Conservation (phyloP, 768 basidiomycete genomes). For the Lenzites betulinus region DNA sequence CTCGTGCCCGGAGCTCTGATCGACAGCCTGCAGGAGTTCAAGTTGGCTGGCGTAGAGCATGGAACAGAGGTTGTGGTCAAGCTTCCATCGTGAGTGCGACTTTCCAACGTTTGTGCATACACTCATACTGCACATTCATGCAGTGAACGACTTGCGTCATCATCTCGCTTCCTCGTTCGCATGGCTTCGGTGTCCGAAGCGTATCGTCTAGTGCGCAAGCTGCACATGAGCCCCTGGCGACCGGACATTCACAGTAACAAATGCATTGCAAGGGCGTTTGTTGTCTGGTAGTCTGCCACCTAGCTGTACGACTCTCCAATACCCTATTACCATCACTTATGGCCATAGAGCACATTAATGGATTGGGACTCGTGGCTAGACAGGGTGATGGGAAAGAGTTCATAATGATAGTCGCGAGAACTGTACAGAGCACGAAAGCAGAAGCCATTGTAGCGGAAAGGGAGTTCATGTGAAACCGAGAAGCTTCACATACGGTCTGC, state of each 20-base stretch:
- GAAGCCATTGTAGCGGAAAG: not conserved
- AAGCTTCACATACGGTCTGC: constrained; percentile 59
- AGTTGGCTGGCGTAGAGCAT: constrained; percentile 41
- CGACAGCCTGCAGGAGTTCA: constrained; percentile 44
- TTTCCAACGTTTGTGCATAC: not conserved
- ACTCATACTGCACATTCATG: not conserved
- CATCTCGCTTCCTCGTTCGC: constrained; percentile 58
- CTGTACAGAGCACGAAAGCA: not conserved
- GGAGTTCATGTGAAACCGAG: not conserved
- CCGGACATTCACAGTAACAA: constrained; percentile 38
- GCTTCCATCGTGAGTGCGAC: constrained; percentile 46
- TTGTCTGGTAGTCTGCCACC: constrained; percentile 46
- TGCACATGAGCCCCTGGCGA: constrained; percentile 59
- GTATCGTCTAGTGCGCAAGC: constrained; percentile 59
- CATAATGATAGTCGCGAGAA: not conserved
- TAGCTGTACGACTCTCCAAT: not conserved
- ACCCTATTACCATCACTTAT: not conserved
- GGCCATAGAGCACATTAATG: not conserved
- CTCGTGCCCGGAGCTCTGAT: constrained; percentile 39
- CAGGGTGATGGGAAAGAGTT: not conserved
- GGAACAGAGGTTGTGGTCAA: constrained; percentile 51
- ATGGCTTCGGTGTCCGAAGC: constrained; percentile 64
- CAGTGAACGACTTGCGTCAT: not conserved
- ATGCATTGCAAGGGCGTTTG: constrained; percentile 48
- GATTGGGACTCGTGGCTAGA: not conserved